Evolutionary conservation across 2,329 filamentous ascomycete genomes (phyloP), one percentile per base, ranked within the genome.

Genomic region (Diplodia scrobiculata): DNA sequence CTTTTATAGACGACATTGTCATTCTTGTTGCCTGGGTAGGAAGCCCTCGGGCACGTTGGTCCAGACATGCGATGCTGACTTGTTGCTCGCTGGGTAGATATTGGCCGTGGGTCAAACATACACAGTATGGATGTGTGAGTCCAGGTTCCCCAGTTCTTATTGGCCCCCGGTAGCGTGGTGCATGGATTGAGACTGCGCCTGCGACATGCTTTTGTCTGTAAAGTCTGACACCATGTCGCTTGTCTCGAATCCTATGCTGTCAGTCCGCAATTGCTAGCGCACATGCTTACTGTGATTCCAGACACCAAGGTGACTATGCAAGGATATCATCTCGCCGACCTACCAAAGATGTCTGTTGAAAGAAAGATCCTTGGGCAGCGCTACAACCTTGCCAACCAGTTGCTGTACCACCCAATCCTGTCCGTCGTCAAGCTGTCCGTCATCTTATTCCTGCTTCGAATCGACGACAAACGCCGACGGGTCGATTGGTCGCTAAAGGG

Each of bases 351-450:
- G 58, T 72, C 72, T 0, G 32, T 73, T n/a, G 68, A 67, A 2
- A 69, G 75, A 51, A 69, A 75, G 55, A 67, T 76, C 34, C 67
- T 68, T 17, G 71, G 72, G 1, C 13, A 71, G 48, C 71, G 73
- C 64, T 77, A 75, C 74, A 76, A 71, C 59, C 76, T 77, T 50
- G 71, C 74, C 2, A 73, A 77, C 7, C 76, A 78, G 51, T 71
- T 78, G 71, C 67, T 77, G 47, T 78, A 78, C 64, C 76, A 78
- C 52, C 76, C 76, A 9, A 68, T 77, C 60, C 74, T 78, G 71
- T 73, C 73, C n/a, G 63, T 72, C 6, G 76, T 78, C 60, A 72
- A 76, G 59, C 74, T 75, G 25, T 77, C 76, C 13, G 75, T 78
- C 62, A 75, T 78, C 54, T 69, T 76, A 69, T 78, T 78, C 53